Conservation (phyloP, 352 stramenopile genomes). For the Aphanomyces astaci region DNA sequence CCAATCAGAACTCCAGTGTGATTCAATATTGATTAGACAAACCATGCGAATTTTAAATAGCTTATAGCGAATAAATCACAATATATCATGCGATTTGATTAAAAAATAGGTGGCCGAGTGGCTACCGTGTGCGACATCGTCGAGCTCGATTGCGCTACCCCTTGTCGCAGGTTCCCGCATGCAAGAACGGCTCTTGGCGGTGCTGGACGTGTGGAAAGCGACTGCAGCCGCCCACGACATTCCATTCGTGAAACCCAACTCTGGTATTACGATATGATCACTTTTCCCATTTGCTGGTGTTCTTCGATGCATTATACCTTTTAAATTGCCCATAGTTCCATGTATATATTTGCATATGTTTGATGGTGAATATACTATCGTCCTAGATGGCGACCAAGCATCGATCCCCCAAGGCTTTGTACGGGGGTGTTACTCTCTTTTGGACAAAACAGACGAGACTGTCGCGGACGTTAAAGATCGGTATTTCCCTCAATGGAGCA, state of each 20-base stretch:
- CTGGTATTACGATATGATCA: neutral
- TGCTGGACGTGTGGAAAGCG: slow-evolving; percentile 48
- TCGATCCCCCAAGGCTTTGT: neutral
- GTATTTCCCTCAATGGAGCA: slow-evolving; percentile 52
- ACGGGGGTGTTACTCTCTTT: neutral
- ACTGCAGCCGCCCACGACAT: slow-evolving; percentile 37
- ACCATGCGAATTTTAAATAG: too few relatives aligned
- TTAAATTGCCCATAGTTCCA: too few relatives aligned
- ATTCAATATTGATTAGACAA: too few relatives aligned
- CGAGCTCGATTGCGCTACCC: slow-evolving; percentile 37
- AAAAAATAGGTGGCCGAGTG: neutral
- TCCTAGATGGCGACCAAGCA: neutral
- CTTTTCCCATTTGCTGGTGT: too few relatives aligned
- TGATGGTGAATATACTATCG: neutral
- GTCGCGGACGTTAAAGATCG: slow-evolving; percentile 12
- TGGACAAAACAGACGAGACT: neutral
- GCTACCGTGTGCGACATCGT: slow-evolving; percentile 33
- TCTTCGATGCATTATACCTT: too few relatives aligned
- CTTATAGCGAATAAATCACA: too few relatives aligned
- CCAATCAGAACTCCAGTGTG: too few relatives aligned
- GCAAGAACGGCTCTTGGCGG: slow-evolving; percentile 51
- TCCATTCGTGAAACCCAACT: slow-evolving; percentile 38
- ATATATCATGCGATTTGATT: too few relatives aligned
- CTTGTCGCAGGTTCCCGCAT: slow-evolving; percentile 53
- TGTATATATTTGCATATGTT: too few relatives aligned